Base-by-base conservation (phyloP, 73 alveolate genomes). In the Paramecium caudatum region DNA sequence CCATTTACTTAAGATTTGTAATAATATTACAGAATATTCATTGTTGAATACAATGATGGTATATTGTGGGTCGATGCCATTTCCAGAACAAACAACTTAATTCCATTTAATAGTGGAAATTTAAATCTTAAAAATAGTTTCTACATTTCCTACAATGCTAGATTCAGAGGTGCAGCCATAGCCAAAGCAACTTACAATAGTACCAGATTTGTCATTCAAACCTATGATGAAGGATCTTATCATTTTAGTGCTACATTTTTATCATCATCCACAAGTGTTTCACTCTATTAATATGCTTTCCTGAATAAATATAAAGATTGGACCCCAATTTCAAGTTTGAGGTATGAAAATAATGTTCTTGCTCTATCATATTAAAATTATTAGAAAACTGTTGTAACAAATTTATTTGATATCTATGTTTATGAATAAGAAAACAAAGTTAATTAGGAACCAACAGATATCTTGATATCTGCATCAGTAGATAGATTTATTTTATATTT, bases 91-190 rank as follows among this genome's bases (percentile, higher is more conserved):
- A 55, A 55, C n/a, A 55, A 55, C n/a, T 55, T 55, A 23, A 55
- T 55, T 27, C 80, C 80, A 55, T 55, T 55, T 27, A 55, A 55
- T 27, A 55, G 30, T 55, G 80, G 80, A 55, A 12, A 27, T 2
- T 27, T 55, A 1, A 55, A 55, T 21, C 46, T 55, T 10, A 55
- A 55, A 55, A 27, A 17, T 1, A 55, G 80, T 7, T 55, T 19
- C 7, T 55, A 55, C 21, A 55, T 55, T 23, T 23, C 80, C 2
- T 55, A 55, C n/a, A 9, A 37, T 0, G 2, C 80, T 21, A 55
- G 45, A 55, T 55, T 55, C 2, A 55, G 80, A 55, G 1, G 30
- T 27, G 80, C 30, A 1, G 2, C 23, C 0, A 7, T 9, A 4
- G 10, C 30, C 12, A 23, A 23, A 23, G 80, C 16, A 55, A 1